Conservation (phyloP, 495 filamentous ascomycete species). For the Cercophora samala region DNA sequence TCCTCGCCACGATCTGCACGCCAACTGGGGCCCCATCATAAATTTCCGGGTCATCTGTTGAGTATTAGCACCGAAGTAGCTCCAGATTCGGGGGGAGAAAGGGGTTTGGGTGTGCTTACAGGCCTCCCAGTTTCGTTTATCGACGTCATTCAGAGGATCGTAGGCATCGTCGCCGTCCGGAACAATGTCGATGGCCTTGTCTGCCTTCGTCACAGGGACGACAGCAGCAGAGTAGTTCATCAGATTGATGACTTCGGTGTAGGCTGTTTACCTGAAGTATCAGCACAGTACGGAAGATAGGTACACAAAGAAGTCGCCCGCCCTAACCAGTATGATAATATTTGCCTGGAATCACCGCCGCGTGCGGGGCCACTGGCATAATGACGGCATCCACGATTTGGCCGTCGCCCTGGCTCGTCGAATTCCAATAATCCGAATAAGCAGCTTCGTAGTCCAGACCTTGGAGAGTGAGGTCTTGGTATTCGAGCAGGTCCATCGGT, state of each 20-base stretch:
- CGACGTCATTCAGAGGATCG: neutral
- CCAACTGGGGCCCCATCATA: neutral
- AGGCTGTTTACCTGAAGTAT: neutral
- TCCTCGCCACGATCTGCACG: neutral
- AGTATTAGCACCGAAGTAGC: neutral
- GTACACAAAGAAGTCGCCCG: no score
- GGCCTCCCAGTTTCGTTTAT: neutral
- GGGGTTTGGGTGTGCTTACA: neutral
- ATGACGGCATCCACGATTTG: slow-evolving; percentile 51
- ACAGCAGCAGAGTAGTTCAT: neutral
- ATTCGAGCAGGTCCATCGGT: neutral
- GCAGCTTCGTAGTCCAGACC: neutral
- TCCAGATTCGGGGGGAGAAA: neutral
- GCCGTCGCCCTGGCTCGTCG: slow-evolving; percentile 13
- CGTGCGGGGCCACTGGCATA: slow-evolving; percentile 56
- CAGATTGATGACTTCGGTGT: neutral
- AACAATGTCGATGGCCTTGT: neutral
- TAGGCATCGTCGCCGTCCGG: neutral
- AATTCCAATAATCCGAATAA: neutral
- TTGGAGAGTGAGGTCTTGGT: neutral
- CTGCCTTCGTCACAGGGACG: neutral
- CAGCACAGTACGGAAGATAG: no score
- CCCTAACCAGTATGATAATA: slow-evolving; percentile 27
- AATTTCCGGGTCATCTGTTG: neutral
- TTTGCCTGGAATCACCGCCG: slow-evolving; percentile 40